A percentile compares a stretch with the other conserved stretches of the same genome.
phyloP scores from a whole-genome alignment of 169 alveolate genomes.

The Neospora caninum region DNA sequence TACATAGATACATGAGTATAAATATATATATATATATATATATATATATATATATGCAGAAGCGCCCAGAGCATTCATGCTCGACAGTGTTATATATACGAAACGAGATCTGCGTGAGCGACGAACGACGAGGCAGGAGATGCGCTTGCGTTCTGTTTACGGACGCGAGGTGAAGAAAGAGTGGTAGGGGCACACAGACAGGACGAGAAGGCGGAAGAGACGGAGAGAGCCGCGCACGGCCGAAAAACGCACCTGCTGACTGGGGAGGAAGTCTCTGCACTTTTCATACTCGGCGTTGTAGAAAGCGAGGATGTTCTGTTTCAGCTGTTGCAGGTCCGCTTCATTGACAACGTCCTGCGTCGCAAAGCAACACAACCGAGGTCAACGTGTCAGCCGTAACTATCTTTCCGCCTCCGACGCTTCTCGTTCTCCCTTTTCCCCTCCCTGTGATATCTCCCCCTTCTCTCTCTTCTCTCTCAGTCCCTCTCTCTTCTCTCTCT shows the following conservation, averaged over 20 bases:
- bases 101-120: too few relatives aligned
- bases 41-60: neutral
- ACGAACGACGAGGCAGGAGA: too few relatives aligned
- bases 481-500: neutral
- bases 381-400: neutral
- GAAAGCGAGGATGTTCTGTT: slow-evolving; percentile 74
- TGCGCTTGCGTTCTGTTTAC: too few relatives aligned
- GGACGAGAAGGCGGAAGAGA: too few relatives aligned
- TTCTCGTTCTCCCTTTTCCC: neutral
- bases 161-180: too few relatives aligned
- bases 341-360: slow-evolving; percentile 80
- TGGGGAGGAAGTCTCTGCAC: slow-evolving; percentile 76
- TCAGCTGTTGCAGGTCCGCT: slow-evolving; percentile 79
- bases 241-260: slow-evolving; percentile 39
- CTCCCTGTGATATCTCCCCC: neutral
- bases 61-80: neutral
- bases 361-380: neutral
- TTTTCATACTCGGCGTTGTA: slow-evolving; percentile 82
- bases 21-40: neutral
- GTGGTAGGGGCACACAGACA: too few relatives aligned
- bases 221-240: too few relatives aligned
- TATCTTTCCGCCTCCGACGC: neutral
- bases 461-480: neutral
- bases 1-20: neutral
- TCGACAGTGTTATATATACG: too few relatives aligned